Base-by-base conservation (phyloP, 148 eudicot genomes). In the Drosera capensis region DNA sequence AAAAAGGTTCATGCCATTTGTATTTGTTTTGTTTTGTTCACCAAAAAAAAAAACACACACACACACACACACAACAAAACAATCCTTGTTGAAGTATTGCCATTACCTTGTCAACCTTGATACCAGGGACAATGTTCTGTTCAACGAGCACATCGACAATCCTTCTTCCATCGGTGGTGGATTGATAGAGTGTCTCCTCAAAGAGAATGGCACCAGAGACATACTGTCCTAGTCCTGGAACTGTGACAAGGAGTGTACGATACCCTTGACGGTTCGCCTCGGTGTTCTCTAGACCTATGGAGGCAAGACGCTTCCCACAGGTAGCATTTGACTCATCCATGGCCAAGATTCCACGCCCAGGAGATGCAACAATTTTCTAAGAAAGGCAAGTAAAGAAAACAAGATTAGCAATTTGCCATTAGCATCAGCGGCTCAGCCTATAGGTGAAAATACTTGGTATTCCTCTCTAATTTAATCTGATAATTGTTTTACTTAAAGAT, bases 301-400 rank as follows among this genome's bases (percentile, higher is more conserved):
- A 66, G 13, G 56, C 65, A 25, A 66, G 20, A 39, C 71, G 65
- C 52, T 66, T 66, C 7, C 71, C 71, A 36, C 65, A 66, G 25
- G 71, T 66, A 22, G 65, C 71, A 21, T 66, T 59, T 25, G 61
- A 54, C 37, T 66, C 71, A 29, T 66, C 71, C 59, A 59, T 66
- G 57, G 71, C 65, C 17, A 59, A 39, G 41, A 66, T 66, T n/a
- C 71, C 71, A 14, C 61, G 48, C 14, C 65, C 71, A 5, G 71
- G 60, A 19, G 71, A 66, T 15, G 65, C 71, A 23, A 59, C 34
- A 23, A 61, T n/a, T n/a, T n/a, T n/a, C n/a, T n/a, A n/a, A n/a
- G n/a, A n/a, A n/a, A n/a, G n/a, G n/a, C n/a, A n/a, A n/a, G n/a
- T n/a, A n/a, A n/a, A n/a, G n/a, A n/a, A n/a, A n/a, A n/a, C n/a